phyloP scores from a whole-genome alignment of 1,284 basidiomycete species.

The Clitocybe nebularis region DNA sequence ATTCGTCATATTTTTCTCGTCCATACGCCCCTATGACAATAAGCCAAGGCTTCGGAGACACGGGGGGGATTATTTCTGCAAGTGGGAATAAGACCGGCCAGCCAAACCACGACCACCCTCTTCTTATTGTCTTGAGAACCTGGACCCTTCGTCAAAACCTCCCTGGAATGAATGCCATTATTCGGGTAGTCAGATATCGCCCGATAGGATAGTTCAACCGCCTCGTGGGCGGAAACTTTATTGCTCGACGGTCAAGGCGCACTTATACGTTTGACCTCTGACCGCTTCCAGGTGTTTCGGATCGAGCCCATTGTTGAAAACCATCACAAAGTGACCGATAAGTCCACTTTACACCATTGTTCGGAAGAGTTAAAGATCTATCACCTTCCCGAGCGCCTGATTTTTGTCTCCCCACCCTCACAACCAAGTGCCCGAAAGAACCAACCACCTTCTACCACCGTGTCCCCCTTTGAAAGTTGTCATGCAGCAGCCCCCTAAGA shows the following conservation, averaged over 20 bases:
- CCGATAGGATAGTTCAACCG: conserved; percentile 21
- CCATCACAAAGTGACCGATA: conserved; percentile 17
- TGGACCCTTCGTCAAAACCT: conserved; percentile 22
- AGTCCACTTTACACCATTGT: conserved; percentile 22
- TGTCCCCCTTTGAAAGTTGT: conserved; percentile 11
- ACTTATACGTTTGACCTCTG: conserved; percentile 20
- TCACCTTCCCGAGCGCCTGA: conserved; percentile 8
- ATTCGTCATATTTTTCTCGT: conserved; percentile 19
- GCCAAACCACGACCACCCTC: conserved; percentile 21
- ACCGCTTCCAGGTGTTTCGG: conserved; percentile 21
- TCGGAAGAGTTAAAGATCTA: conserved; percentile 26
- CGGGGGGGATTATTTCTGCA: conserved; percentile 22
- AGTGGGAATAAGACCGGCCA: conserved; percentile 23
- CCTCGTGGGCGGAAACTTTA: conserved; percentile 33
- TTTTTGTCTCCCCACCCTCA: not conserved
- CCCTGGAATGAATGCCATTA: conserved; percentile 25
- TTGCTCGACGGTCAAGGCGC: conserved; percentile 18
- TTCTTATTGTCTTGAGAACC: conserved; percentile 33
- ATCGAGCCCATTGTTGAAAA: conserved; percentile 27
- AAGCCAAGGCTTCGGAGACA: conserved; percentile 25
- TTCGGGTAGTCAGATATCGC: conserved; percentile 18
- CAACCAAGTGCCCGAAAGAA: not conserved
- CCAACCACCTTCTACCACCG: not conserved
- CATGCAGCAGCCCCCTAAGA: conserved; percentile 25
- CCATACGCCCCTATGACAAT: conserved; percentile 25